Evolutionary conservation across 345 rosid genomes (phyloP).

Genomic region (Citrus sinensis): DVS_A1.0 CM039169.1:6750501-6751000

Average conservation of each 20-base stretch:
- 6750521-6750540: background rate
- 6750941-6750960: no score
- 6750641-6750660: background rate
- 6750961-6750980: no score
- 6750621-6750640: no score
- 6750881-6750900: background rate
- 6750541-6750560: background rate
- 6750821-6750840: background rate
- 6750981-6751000: no score
- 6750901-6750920: no score
- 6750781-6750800: conserved; percentile 8
- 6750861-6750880: background rate
- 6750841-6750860: background rate
- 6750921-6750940: no score
- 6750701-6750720: conserved; percentile 48
- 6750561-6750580: background rate
- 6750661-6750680: conserved; percentile 34
- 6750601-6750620: no score
- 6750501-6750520: background rate
- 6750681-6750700: conserved; percentile 44
- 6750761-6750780: conserved; percentile 50
- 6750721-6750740: conserved; percentile 67
- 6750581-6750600: background rate
- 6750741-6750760: conserved; percentile 57
- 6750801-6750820: background rate